A percentile compares a stretch with the other conserved stretches of the same genome.
Evolutionary conservation across 73 alveolate genomes (phyloP).

Genomic region (Stentor coeruleus): DNA sequence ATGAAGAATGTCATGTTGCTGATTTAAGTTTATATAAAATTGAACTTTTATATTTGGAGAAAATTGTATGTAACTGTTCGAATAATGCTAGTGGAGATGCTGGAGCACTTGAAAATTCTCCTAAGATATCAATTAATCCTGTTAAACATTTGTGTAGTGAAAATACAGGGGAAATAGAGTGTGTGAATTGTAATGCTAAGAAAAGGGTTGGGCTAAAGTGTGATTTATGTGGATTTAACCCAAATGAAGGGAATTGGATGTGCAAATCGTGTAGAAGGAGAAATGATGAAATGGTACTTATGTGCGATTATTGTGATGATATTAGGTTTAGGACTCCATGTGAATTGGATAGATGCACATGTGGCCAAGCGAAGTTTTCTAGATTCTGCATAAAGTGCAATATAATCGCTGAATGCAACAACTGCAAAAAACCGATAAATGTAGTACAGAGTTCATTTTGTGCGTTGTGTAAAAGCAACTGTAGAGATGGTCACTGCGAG

Average conservation of each 20-base stretch:
- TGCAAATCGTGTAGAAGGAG: neutral
- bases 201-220: neutral
- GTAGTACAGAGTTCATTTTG: neutral
- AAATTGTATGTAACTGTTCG: neutral
- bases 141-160: no score
- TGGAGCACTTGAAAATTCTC: neutral
- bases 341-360: neutral
- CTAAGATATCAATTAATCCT: neutral
- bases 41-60: neutral
- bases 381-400: neutral
- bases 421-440: neutral
- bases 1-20: neutral
- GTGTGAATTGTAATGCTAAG: neutral
- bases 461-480: neutral
- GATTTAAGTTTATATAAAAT: neutral
- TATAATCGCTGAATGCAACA: neutral
- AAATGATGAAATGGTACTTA: neutral
- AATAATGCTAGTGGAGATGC: neutral
- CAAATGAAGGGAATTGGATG: neutral
- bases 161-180: neutral
- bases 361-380: neutral
- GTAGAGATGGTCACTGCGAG: neutral
- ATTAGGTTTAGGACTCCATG: neutral
- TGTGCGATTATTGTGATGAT: neutral
- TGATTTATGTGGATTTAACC: neutral